A percentile compares a stretch with the other conserved stretches of the same genome.
phyloP scores from a whole-genome alignment of 441 rosid species.

The Bocquillonia castaneifolia region DNA sequence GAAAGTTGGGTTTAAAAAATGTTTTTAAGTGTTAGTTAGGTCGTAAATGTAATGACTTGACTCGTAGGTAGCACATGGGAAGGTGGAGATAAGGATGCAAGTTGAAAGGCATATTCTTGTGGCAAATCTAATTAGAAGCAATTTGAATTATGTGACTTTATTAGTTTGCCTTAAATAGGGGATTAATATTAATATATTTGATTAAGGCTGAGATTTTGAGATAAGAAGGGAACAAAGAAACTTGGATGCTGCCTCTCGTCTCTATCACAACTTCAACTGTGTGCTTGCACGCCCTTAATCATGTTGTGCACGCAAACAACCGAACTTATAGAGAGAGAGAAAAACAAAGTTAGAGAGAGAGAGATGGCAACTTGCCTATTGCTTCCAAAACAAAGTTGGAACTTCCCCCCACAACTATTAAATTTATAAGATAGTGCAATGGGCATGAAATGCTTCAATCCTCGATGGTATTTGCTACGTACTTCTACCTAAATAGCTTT shows the following conservation, averaged over 20 bases:
- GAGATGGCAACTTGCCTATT: slow-evolving; percentile 6
- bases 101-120: not conserved
- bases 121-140: not conserved
- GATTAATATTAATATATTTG: not conserved
- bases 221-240: not conserved
- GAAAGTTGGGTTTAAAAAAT: not conserved
- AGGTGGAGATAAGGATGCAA: slow-evolving; percentile 11
- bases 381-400: slow-evolving; percentile 22
- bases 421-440: not conserved
- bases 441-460: not conserved
- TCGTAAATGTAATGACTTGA: too few relatives aligned
- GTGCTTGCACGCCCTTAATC: slow-evolving; percentile 26
- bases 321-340: slow-evolving; percentile 1
- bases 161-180: not conserved
- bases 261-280: not conserved
- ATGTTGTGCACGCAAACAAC: slow-evolving; percentile 36
- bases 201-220: not conserved
- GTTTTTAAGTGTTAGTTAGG: not conserved
- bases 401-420: not conserved
- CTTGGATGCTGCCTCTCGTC: not conserved
- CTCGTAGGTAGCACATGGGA: slow-evolving; percentile 4
- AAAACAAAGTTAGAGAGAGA: not conserved
- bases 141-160: not conserved
- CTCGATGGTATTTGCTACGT: too few relatives aligned
- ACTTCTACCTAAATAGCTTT: too few relatives aligned